Percentiles rank a stretch among this genome's conserved stretches.
These are phyloP conservation scores for Hymenoscyphus fructigenus DNA, from an alignment of 2,329 filamentous ascomycete genomes.

Conservation along the genomic window DNA sequence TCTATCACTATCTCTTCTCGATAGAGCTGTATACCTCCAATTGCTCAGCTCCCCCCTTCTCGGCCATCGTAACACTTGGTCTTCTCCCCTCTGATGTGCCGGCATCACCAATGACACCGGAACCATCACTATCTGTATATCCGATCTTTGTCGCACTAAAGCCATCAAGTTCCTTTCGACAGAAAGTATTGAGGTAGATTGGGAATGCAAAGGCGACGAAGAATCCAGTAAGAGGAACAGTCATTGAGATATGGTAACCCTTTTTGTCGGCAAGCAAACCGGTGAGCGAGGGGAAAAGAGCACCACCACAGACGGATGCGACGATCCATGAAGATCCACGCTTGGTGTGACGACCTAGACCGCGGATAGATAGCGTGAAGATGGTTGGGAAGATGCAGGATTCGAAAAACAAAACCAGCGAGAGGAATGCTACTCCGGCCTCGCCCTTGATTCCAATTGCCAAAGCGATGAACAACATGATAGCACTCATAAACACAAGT, in stretches of 20 bases:
- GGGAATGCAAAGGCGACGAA: constrained; percentile 38
- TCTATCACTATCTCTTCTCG: not conserved
- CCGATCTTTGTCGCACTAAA: constrained; percentile 39
- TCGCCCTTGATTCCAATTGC: constrained; percentile 41
- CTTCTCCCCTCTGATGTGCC: constrained; percentile 25
- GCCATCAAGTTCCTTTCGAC: constrained; percentile 37
- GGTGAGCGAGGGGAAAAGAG: constrained; percentile 68
- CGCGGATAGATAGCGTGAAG: constrained; percentile 72
- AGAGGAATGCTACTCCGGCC: constrained; percentile 60
- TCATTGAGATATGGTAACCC: constrained; percentile 30
- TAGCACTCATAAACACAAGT: constrained; percentile 59
- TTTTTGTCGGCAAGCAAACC: constrained; percentile 40
- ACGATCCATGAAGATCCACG: constrained; percentile 70
- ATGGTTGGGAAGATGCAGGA: constrained; percentile 80
- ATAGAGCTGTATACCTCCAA: constrained; percentile 4
- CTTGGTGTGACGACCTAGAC: constrained; percentile 74
- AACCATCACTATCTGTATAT: constrained; percentile 29
- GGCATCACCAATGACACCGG: constrained; percentile 33
- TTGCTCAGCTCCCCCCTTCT: constrained; percentile 13
- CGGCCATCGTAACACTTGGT: constrained; percentile 17
- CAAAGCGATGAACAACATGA: constrained; percentile 53
- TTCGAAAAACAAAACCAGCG: constrained; percentile 75
- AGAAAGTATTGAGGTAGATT: constrained; percentile 38
- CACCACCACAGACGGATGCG: constrained; percentile 70
- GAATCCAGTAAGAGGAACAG: constrained; percentile 37